Conservation (phyloP, 2,329 filamentous ascomycete species). For the Paraphaeosphaeria sporulosa region DNA sequence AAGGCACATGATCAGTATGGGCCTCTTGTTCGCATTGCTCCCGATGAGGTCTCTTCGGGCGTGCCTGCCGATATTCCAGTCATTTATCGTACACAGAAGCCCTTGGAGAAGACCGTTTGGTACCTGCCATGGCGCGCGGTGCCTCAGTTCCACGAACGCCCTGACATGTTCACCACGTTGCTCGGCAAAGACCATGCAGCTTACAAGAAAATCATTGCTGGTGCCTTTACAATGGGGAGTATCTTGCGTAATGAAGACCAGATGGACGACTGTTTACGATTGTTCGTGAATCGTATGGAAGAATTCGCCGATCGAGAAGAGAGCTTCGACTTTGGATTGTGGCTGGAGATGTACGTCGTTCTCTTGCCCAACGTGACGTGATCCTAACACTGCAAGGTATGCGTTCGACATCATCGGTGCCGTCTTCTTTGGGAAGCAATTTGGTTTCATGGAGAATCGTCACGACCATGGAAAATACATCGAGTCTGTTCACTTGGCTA, state of each 20-base stretch:
- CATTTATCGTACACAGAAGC: slow-evolving; percentile 25
- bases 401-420: slow-evolving; percentile 30
- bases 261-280: slow-evolving; percentile 21
- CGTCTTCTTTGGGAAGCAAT: slow-evolving; percentile 24
- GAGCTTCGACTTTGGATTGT: slow-evolving; percentile 25
- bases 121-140: slow-evolving; percentile 25
- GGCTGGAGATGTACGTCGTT: slow-evolving; percentile 39
- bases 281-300: slow-evolving; percentile 24
- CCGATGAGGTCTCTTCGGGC: slow-evolving; percentile 46
- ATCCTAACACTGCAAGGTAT: slow-evolving; percentile 18
- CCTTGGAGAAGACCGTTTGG: slow-evolving; percentile 28
- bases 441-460: slow-evolving; percentile 28
- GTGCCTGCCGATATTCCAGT: slow-evolving; percentile 16
- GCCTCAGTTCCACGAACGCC: slow-evolving; percentile 15
- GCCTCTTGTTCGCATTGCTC: slow-evolving; percentile 55
- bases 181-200: slow-evolving; percentile 21
- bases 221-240: slow-evolving; percentile 21
- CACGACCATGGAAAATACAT: slow-evolving; percentile 27
- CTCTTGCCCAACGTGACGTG: not conserved
- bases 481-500: slow-evolving; percentile 40
- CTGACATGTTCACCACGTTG: slow-evolving; percentile 22
- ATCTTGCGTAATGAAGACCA: slow-evolving; percentile 25
- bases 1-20: slow-evolving; percentile 37
- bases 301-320: slow-evolving; percentile 22
- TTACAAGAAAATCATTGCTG: slow-evolving; percentile 22